Evolutionary conservation across 192 early-diverging fungal genomes (phyloP).

Genomic region (Coemansia sp.): DNA sequence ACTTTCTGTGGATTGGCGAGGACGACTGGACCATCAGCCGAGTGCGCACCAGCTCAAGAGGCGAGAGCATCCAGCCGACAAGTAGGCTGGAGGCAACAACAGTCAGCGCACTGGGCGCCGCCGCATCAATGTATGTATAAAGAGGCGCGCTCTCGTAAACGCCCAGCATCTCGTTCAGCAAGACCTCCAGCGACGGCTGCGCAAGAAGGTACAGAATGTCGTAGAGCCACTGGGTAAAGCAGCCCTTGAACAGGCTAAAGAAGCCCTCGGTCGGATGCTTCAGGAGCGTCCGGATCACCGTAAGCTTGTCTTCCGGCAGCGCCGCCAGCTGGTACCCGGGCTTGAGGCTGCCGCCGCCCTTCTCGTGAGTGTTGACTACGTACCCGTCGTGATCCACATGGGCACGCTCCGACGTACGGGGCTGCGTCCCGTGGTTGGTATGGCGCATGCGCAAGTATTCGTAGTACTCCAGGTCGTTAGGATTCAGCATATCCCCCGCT

Average conservation of each 20-base stretch:
- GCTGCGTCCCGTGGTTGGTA: conserved; percentile 19
- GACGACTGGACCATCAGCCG: conserved; percentile 83
- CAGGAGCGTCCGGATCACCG: conserved; percentile 56
- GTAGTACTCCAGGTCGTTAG: conserved; percentile 53
- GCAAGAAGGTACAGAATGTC: conserved; percentile 70
- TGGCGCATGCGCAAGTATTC: conserved; percentile 51
- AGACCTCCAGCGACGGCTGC: conserved; percentile 84
- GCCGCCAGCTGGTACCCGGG: conserved; percentile 66
- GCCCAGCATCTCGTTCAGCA: conserved; percentile 86
- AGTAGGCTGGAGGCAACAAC: conserved; percentile 70
- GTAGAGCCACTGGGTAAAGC: conserved; percentile 77
- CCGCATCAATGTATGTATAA: conserved; percentile 65
- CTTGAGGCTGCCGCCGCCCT: conserved; percentile 58
- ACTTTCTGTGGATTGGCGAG: conserved; percentile 74
- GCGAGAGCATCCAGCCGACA: conserved; percentile 80
- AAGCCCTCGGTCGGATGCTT: conserved; percentile 68
- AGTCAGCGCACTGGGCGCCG: conserved; percentile 65
- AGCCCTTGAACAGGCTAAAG: conserved; percentile 60
- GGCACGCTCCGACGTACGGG: conserved; percentile 14
- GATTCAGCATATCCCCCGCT: conserved; percentile 27
- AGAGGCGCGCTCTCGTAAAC: conserved; percentile 76
- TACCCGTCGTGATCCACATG: conserved; percentile 61
- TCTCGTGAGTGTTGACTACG: conserved; percentile 53
- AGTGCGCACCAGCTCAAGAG: conserved; percentile 87
- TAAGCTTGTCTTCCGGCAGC: conserved; percentile 59